Evolutionary conservation across 768 basidiomycete genomes (phyloP).

Genomic region (Mycena indigotica): DNA sequence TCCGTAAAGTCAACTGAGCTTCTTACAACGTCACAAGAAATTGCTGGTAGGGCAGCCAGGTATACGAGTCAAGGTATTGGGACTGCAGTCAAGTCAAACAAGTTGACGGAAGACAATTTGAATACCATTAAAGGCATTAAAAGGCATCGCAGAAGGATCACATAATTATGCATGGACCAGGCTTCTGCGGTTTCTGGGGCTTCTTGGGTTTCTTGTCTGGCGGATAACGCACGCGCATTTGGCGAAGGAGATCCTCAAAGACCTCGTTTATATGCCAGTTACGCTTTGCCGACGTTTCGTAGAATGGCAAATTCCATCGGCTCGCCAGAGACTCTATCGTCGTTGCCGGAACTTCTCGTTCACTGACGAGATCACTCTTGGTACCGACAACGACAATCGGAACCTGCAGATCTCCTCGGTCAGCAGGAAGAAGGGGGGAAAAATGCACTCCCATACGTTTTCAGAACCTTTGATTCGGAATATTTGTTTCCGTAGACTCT

Average conservation of each 20-base stretch:
- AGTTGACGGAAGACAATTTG: background rate
- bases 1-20: conserved; percentile 9
- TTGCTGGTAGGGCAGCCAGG: conserved; percentile 15
- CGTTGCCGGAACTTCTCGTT: conserved; percentile 72
- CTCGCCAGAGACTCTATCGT: conserved; percentile 66
- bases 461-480: conserved; percentile 76
- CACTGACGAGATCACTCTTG: conserved; percentile 77
- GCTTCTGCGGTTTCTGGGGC: conserved; percentile 22
- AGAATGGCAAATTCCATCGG: conserved; percentile 74
- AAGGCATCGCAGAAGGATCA: conserved; percentile 26
- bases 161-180: conserved; percentile 44
- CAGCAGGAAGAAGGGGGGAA: conserved; percentile 4
- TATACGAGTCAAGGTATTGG: conserved; percentile 23
- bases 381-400: conserved; percentile 89
- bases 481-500: conserved; percentile 79
- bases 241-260: conserved; percentile 74
- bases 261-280: conserved; percentile 81
- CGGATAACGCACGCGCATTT: conserved; percentile 72
- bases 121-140: conserved; percentile 12
- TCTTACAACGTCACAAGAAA: conserved; percentile 13
- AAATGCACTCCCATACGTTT: conserved; percentile 41
- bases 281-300: conserved; percentile 86
- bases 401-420: conserved; percentile 41
- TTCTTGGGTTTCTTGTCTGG: conserved; percentile 44
- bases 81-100: conserved; percentile 1